Evolutionary conservation across 306 rosid genomes (phyloP), one percentile per base, ranked within the genome.

Genomic region (Glycine tomentella): DNA sequence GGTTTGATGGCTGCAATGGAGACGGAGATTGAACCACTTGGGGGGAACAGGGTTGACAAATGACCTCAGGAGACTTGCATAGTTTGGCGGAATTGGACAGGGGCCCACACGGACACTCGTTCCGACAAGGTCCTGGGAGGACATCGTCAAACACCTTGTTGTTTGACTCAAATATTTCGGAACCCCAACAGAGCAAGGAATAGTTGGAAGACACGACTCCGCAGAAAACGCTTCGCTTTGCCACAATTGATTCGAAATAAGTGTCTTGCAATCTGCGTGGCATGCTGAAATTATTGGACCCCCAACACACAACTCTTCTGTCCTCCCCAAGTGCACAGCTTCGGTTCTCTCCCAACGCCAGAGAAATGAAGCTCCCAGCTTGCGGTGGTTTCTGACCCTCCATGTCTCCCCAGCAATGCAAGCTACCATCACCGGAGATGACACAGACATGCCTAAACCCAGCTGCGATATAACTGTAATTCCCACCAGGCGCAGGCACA

Each of bases 111-210:
- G 84, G 86, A 48, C 98, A 91, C 55, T 68, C 7, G 72, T 82
- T 84, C 76, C 76, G 81, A 83, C 99, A 95, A 9, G 94, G 89
- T 11, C 99, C 92, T 5, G 99, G 97, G 33, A 84, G n/a, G 78
- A 93, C 97, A 33, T 61, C 36, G 7, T 87, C 85, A 62, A 89
- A 87, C 59, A 91, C 95, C 83, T 25, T 7, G 8, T 3, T 52
- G 46, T 89, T 81, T 5, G 81, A 75, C 4, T 89, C 81, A 6
- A 90, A 17, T 34, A 33, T 9, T 38, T 79, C 57, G 50, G 66
- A 71, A 3, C 98, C 99, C 99, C 99, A 95, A 78, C 99, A 95
- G 63, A 71, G 8, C 77, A 95, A 81, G 57, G 98, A 88, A 9
- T 8, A 86, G 65, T 91, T 63, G 0, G 20, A 25, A 1, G 63